Percentiles rank a stretch among this genome's conserved stretches.
phyloP scores from a whole-genome alignment of 1,284 basidiomycete genomes.

The Moniliophthora roreri region DNA sequence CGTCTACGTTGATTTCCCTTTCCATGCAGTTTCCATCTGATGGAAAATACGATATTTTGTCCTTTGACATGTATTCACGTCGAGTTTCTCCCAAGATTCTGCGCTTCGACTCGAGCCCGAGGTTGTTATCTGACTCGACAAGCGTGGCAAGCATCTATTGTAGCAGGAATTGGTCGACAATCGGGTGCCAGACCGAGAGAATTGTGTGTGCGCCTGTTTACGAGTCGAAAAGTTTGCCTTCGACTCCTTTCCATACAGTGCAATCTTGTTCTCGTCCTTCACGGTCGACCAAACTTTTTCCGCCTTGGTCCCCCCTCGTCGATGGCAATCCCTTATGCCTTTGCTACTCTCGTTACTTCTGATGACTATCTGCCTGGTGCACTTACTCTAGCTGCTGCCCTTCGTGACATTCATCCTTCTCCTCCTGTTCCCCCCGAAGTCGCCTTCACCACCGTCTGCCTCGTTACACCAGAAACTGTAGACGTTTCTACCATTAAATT shows the following conservation, averaged over 20 bases:
- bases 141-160: neutral
- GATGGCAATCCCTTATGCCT: slow-evolving; percentile 73
- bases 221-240: neutral
- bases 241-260: neutral
- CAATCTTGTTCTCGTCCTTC: slow-evolving; percentile 2
- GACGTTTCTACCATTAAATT: slow-evolving; percentile 84
- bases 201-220: neutral
- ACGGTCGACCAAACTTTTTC: slow-evolving; percentile 7
- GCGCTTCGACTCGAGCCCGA: neutral
- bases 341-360: slow-evolving; percentile 88
- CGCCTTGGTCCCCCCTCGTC: slow-evolving; percentile 27
- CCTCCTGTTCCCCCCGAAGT: slow-evolving; percentile 56
- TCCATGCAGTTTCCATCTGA: neutral
- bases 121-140: neutral
- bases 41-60: slow-evolving; percentile 1
- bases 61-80: neutral
- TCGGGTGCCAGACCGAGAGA: neutral
- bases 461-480: slow-evolving; percentile 92
- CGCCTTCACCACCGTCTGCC: slow-evolving; percentile 83
- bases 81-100: neutral
- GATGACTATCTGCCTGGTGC: slow-evolving; percentile 92
- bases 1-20: neutral
- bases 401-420: slow-evolving; percentile 74
- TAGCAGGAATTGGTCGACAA: neutral
- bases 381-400: slow-evolving; percentile 81